Evolutionary conservation across 768 basidiomycete species (phyloP), one percentile per base, ranked within the genome.

Genomic region (Leucogyrophana mollusca): DNA sequence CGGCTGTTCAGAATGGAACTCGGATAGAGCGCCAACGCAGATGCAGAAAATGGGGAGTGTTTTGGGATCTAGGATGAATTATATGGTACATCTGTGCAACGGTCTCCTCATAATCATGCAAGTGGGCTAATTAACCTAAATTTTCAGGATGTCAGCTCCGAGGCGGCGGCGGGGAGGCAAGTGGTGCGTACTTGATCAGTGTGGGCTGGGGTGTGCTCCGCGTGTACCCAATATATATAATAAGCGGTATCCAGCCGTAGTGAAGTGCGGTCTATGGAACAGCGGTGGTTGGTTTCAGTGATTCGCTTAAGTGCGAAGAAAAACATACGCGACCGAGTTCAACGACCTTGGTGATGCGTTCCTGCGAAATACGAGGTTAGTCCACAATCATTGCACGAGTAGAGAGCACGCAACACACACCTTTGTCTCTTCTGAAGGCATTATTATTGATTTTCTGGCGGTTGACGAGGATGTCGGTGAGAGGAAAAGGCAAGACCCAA

Each of bases 221-320:
- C 43, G 87, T 90, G 73, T 90, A 96, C 27, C 94, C 95, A 61
- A 96, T 79, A 67, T 94, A 96, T 59, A 98, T 94, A 60, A 98
- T 91, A 62, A 94, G 72, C 24, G 95, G 95, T 60, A 98, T 93
- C 92, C 94, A 98, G 54, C 85, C 87, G 56, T 94, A 96, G 70
- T 96, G 93, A 43, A 96, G 63, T 58, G 94, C 77, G 49, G 88
- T 92, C 94, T 96, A 59, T 18, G 51, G 40, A 5, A 3, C 10
- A 27, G 49, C 46, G 44, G 41, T 22, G 41, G 14, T 44, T 40
- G 1, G 23, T 34, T 37, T 49, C 34, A 30, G 33, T 16, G 49
- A 25, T 18, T 40, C 32, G 21, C 34, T 30, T 10, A 22, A 38
- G 37, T 20, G 37, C 30, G 35, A 45, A 24, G 21, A 43, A 46